Base-by-base conservation (phyloP, 2,329 filamentous ascomycete genomes). In the Cladobotryum protrusum region DNA sequence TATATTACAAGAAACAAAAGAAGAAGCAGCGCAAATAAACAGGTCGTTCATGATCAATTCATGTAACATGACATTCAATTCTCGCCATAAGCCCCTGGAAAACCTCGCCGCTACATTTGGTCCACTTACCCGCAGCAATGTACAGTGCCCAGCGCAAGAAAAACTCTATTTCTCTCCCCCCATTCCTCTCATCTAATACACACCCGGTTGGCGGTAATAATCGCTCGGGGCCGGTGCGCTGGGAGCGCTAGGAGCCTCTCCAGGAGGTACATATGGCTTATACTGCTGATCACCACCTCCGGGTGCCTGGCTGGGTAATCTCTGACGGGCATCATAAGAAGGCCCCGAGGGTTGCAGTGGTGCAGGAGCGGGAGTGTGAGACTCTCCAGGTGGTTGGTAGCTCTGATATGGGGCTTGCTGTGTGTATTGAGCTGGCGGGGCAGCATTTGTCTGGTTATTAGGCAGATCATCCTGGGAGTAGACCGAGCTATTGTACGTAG, bases 261-360 rank as follows among this genome's bases (percentile, higher is more conserved):
- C 63, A 1, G 71, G 75, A 3, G 79, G 79, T 3, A 76, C 73
- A 52, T 85, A 85, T 0, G 82, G 75, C 62, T 78, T 83, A 57
- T 83, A 85, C 61, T 81, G 78, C 36, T 70, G 70, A 2, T 50
- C 54, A 46, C 57, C 20, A 52, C 52, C 29, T 11, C 35, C 45
- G 8, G 32, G 45, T 39, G 55, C 39, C 62, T 79, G 72, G 55
- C 75, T 78, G 4, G 76, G 76, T 29, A 80, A 61, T 6, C 69
- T 67, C 49, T 79, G 72, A 18, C 78, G 68, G 5, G 75, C 66
- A 57, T 82, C 76, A 51, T 72, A 78, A 1, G 69, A 68, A 2
- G 66, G 36, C 1, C 74, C 75, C n/a, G 63, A 61, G 1, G 72
- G 72, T 24, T 77, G 73, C 52, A 74, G 59, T 14, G 73, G 73